These are phyloP conservation scores for Saccharum officinarum DNA, from an alignment of 176 grass and related monocot genomes.

Conservation along the genomic window DNA sequence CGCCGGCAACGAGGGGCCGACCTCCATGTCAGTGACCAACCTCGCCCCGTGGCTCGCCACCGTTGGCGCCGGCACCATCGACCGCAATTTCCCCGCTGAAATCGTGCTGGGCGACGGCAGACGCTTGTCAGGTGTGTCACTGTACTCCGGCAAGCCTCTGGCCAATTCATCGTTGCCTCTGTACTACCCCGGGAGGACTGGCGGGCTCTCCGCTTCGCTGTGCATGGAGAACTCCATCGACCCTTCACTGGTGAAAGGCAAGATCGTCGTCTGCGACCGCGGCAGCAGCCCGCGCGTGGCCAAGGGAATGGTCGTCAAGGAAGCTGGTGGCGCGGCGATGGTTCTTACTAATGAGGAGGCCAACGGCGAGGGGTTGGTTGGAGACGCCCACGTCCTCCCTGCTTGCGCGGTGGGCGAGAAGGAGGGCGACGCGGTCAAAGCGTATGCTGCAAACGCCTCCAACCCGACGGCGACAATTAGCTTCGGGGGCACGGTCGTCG, in stretches of 20 bases:
- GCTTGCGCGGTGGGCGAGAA: slow-evolving; percentile 73
- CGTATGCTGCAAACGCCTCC: slow-evolving; percentile 48
- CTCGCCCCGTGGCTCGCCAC: slow-evolving; percentile 89
- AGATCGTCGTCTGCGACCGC: slow-evolving; percentile 91
- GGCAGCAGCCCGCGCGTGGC: slow-evolving; percentile 95
- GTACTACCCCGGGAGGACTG: slow-evolving; percentile 66
- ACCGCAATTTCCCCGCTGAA: slow-evolving; percentile 77
- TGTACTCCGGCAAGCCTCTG: slow-evolving; percentile 79
- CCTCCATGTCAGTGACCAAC: slow-evolving; percentile 82
- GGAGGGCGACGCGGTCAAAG: slow-evolving; percentile 77
- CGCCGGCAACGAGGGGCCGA: slow-evolving; percentile 87
- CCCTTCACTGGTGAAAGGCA: slow-evolving; percentile 69
- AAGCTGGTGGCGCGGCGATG: slow-evolving; percentile 83
- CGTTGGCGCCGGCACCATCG: slow-evolving; percentile 91
- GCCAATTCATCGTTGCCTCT: slow-evolving; percentile 46
- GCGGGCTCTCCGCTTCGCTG: slow-evolving; percentile 70
- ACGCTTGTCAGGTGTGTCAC: slow-evolving; percentile 66
- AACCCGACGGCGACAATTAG: slow-evolving; percentile 57
- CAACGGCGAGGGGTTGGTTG: slow-evolving; percentile 87
- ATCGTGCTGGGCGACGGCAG: slow-evolving; percentile 74
- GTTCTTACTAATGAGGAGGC: slow-evolving; percentile 75
- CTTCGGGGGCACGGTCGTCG: slow-evolving; percentile 80
- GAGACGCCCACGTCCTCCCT: slow-evolving; percentile 87
- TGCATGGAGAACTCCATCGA: slow-evolving; percentile 99
- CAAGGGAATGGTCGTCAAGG: slow-evolving; percentile 86